Evolutionary conservation across 768 basidiomycete species (phyloP), one percentile per base, ranked within the genome.

Genomic region (Boletales sp.): DNA sequence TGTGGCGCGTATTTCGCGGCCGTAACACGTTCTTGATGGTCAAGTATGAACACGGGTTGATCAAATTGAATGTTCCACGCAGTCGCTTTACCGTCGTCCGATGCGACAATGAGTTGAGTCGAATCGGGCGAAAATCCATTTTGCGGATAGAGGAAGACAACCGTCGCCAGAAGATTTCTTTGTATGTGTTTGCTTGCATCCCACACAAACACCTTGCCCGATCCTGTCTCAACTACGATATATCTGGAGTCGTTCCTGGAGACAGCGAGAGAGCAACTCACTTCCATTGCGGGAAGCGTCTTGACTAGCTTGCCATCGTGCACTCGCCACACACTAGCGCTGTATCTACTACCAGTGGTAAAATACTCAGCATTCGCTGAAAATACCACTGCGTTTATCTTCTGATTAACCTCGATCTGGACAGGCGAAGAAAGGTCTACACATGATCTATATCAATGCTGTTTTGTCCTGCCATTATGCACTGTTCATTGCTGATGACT

Each of bases 41-140:
- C 1, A 12, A 48, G 18, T 9, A 14, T 38, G 18, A 12, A 19
- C 1, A 36, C 43, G 17, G n/a, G n/a, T 19, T 40, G 4, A 11
- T 29, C 1, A 2, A 30, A 10, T 5, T 17, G 13, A 24, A 45
- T 1, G 35, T 43, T 30, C 41, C 34, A 45, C 2, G 50, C 10
- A 1, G 14, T 30, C 18, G 30, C 29, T 5, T 29, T 24, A 6
- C 3, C 1, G 1, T 34, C 6, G 0, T 8, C 1, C 10, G 21
- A 41, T 0, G n/a, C 3, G 30, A 14, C 11, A 11, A 53, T 21
- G 40, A 53, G 19, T 13, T 32, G 32, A 34, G 32, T 34, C 12
- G 32, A 37, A 18, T 50, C 39, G 2, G 34, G 43, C 2, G 52
- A 53, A 35, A 40, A 19, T 53, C 52, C 18, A 53, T 31, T 10